Conservation (phyloP, 345 rosid species). For the Viola odorata region DNA sequence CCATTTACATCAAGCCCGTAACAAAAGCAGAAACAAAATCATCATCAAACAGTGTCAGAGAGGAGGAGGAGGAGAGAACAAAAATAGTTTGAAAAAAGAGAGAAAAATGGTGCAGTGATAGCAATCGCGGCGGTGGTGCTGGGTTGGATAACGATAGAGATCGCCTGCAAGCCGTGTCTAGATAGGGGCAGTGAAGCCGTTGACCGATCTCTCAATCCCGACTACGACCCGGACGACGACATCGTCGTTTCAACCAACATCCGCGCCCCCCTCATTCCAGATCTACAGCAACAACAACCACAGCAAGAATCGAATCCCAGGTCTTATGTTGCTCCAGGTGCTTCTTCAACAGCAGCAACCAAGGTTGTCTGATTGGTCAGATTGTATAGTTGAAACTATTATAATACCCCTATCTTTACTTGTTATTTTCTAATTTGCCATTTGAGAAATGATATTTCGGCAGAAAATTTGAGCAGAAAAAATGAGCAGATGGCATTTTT, state of each 20-base stretch:
- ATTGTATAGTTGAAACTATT: too few species aligned
- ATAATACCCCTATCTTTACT: background rate
- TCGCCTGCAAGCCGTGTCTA: slow-evolving; percentile 81
- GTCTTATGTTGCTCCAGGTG: background rate
- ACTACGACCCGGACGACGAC: slow-evolving; percentile 68
- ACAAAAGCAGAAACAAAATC: too few species aligned
- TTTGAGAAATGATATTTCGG: too few species aligned
- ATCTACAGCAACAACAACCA: background rate
- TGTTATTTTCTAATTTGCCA: too few species aligned
- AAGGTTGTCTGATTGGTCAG: background rate
- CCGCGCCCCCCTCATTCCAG: slow-evolving; percentile 42
- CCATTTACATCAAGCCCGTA: too few species aligned
- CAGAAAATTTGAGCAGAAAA: too few species aligned
- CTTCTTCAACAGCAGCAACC: slow-evolving; percentile 1
- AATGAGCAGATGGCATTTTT: too few species aligned
- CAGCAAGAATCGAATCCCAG: too few species aligned
- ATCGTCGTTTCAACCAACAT: slow-evolving; percentile 6
- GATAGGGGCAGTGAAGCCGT: slow-evolving; percentile 70
- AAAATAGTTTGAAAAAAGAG: background rate
- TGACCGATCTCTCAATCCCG: slow-evolving; percentile 72
- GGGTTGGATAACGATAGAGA: slow-evolving; percentile 77
- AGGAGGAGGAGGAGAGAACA: background rate
- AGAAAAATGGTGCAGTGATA: slow-evolving; percentile 46
- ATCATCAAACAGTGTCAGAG: background rate
- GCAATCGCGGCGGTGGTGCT: slow-evolving; percentile 63